Conservation (phyloP, 2,329 filamentous ascomycete species). For the Penicillium sp. region DNA sequence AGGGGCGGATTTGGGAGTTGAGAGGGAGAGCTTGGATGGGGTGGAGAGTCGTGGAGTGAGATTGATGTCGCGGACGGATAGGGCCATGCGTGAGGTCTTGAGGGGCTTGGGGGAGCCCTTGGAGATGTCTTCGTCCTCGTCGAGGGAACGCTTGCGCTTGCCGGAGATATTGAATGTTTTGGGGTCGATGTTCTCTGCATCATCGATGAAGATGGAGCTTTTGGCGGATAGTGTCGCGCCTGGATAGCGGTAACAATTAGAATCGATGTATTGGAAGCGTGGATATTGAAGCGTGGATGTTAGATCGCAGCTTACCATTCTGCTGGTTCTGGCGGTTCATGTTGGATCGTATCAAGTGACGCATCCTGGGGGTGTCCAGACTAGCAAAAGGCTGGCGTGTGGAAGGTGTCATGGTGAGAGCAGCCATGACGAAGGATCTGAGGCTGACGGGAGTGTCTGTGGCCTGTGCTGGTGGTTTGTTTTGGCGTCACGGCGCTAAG, state of each 20-base stretch:
- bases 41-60: conserved; percentile 25
- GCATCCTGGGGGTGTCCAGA: conserved; percentile 36
- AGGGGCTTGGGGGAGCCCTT: conserved; percentile 50
- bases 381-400: conserved; percentile 39
- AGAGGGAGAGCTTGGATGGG: conserved; percentile 32
- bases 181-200: conserved; percentile 60
- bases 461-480: conserved; percentile 17
- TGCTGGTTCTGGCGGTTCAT: conserved; percentile 37
- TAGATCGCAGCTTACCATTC: conserved; percentile 28
- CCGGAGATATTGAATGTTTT: conserved; percentile 51
- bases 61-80: conserved; percentile 28
- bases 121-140: conserved; percentile 33
- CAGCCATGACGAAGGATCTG: conserved; percentile 28
- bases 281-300: not conserved
- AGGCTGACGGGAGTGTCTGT: conserved; percentile 4
- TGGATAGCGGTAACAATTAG: conserved; percentile 13
- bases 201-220: conserved; percentile 26
- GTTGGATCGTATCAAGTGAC: conserved; percentile 32
- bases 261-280: not conserved
- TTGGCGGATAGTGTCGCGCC: conserved; percentile 18
- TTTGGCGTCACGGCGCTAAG: conserved; percentile 27
- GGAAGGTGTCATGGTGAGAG: conserved; percentile 38
- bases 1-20: conserved; percentile 53
- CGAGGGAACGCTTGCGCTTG: conserved; percentile 44
- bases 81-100: conserved; percentile 48